Evolutionary conservation across 192 early-diverging fungal species (phyloP).

Genomic region (Linnemannia zychae): DNA sequence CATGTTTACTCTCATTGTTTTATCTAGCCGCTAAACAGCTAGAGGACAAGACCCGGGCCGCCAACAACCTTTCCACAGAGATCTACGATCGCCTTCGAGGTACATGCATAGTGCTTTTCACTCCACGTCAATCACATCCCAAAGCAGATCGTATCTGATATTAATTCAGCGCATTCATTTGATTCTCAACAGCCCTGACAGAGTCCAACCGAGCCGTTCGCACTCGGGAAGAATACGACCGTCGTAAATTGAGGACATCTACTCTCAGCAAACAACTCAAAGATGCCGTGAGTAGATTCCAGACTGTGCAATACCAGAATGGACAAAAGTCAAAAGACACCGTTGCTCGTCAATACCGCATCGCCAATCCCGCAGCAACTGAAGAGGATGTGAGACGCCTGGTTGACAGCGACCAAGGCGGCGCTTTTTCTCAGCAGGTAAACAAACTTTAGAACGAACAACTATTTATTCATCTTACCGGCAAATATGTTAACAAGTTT

Average conservation of each 20-base stretch:
- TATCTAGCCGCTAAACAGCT: slow-evolving; percentile 21
- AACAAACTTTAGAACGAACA: neutral
- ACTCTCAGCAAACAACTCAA: slow-evolving; percentile 53
- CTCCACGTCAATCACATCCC: neutral
- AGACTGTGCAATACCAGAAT: slow-evolving; percentile 42
- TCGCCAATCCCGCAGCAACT: slow-evolving; percentile 42
- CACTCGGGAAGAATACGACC: slow-evolving; percentile 49
- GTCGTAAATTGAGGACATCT: slow-evolving; percentile 47
- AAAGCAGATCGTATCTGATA: neutral
- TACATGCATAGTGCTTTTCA: slow-evolving; percentile 2
- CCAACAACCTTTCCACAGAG: slow-evolving; percentile 49
- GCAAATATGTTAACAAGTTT: neutral
- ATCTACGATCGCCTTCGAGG: slow-evolving; percentile 51
- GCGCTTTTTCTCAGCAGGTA: slow-evolving; percentile 50
- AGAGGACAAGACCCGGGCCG: slow-evolving; percentile 25
- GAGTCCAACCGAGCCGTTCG: slow-evolving; percentile 32
- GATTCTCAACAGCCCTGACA: slow-evolving; percentile 21
- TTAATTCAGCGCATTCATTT: neutral
- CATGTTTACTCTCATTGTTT: neutral
- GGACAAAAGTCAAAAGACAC: slow-evolving; percentile 53
- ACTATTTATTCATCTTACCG: neutral
- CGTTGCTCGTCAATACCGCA: slow-evolving; percentile 40
- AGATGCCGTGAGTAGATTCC: slow-evolving; percentile 42
- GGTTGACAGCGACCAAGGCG: slow-evolving; percentile 35
- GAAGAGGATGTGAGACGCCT: slow-evolving; percentile 38